These are phyloP conservation scores for Nyctanthes arbortristis DNA, from an alignment of 257 asterid species.

Conservation along the genomic window DNA sequence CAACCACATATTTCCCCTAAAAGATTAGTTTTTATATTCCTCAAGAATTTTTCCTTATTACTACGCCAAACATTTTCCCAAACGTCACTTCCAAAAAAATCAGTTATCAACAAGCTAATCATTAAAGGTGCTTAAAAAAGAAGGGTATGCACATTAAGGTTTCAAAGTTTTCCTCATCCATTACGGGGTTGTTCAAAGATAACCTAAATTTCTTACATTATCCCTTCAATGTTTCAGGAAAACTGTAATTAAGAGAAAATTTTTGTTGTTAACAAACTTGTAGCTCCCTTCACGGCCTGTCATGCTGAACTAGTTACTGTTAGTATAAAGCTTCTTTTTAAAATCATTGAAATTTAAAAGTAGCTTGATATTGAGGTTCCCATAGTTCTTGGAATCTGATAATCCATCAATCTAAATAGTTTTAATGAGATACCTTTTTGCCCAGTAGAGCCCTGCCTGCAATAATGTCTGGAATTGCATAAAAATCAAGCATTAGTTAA, in stretches of 20 bases:
- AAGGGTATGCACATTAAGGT: neutral
- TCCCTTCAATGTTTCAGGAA: neutral
- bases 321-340: neutral
- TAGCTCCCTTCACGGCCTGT: neutral
- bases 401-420: conserved; percentile 1
- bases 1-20: too few relatives aligned
- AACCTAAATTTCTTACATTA: conserved; percentile 1
- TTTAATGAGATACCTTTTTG: conserved; percentile 50
- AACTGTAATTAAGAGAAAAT: conserved; percentile 8
- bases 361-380: neutral
- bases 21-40: too few relatives aligned
- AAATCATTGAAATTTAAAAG: neutral
- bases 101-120: too few relatives aligned
- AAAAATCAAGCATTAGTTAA: conserved; percentile 25
- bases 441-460: conserved; percentile 80
- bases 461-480: conserved; percentile 74
- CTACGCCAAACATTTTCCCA: too few relatives aligned
- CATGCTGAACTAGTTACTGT: neutral
- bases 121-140: too few relatives aligned
- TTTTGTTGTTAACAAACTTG: neutral
- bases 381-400: neutral
- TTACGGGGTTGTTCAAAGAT: conserved; percentile 10
- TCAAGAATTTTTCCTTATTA: too few relatives aligned
- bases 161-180: neutral
- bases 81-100: too few relatives aligned